A percentile compares a stretch with the other conserved stretches of the same genome.
These are phyloP conservation scores for Tolypocladium guangdongense DNA, from an alignment of 2,329 filamentous ascomycete genomes.

Conservation along the genomic window DNA sequence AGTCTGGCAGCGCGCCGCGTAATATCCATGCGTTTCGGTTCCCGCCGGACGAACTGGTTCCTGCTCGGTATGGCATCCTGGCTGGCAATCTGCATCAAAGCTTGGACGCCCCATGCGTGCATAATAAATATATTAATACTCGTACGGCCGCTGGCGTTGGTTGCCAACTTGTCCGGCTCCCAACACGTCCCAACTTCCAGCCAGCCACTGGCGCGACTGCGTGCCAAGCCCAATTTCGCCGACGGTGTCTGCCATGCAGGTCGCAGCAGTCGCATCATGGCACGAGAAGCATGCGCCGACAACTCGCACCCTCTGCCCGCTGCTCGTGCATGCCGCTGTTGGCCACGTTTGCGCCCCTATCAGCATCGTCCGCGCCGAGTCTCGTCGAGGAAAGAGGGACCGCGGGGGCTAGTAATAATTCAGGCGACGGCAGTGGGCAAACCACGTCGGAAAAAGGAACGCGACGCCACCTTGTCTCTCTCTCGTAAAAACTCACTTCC, in stretches of 20 bases:
- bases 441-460: neutral
- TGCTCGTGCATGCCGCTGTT: neutral
- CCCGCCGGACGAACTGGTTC: too few relatives aligned
- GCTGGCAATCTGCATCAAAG: neutral
- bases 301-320: neutral
- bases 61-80: too few relatives aligned
- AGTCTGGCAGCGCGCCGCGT: too few relatives aligned
- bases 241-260: neutral
- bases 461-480: neutral
- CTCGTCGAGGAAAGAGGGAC: neutral
- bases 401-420: neutral
- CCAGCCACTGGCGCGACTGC: neutral
- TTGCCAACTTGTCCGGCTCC: too few relatives aligned
- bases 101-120: neutral
- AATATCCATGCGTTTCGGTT: too few relatives aligned
- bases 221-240: neutral
- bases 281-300: neutral
- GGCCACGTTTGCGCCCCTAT: neutral
- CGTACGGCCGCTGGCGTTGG: neutral
- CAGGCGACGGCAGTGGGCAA: neutral
- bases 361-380: neutral
- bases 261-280: neutral
- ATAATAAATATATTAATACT: too few relatives aligned
- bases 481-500: neutral
- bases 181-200: neutral